These are phyloP conservation scores for Mycena alexandri DNA, from an alignment of 768 basidiomycete genomes.

Conservation along the genomic window DNA sequence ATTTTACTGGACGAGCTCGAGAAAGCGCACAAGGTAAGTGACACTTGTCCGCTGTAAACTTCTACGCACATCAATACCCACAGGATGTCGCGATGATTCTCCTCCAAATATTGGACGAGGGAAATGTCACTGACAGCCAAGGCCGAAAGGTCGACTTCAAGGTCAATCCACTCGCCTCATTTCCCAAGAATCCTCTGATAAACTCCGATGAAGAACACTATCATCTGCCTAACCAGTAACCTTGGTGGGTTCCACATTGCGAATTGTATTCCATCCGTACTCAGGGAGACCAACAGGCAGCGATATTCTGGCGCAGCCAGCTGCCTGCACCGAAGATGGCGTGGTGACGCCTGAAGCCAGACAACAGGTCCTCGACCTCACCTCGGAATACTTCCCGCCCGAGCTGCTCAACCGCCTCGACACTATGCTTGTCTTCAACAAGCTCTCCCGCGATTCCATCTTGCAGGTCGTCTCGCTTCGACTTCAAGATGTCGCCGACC, in stretches of 20 bases:
- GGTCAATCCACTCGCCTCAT: constrained; percentile 49
- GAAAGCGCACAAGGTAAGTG: constrained; percentile 86
- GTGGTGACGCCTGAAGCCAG: constrained; percentile 72
- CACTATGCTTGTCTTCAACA: constrained; percentile 91
- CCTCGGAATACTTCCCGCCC: constrained; percentile 87
- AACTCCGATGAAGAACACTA: constrained; percentile 73
- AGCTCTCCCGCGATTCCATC: constrained; percentile 80
- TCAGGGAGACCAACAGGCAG: constrained; percentile 51
- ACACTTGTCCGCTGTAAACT: not conserved
- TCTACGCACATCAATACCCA: not conserved
- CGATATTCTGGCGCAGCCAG: constrained; percentile 78
- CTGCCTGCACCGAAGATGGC: constrained; percentile 74
- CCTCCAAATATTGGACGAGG: constrained; percentile 92
- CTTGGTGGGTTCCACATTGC: constrained; percentile 61
- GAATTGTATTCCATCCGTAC: not conserved
- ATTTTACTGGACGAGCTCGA: constrained; percentile 90
- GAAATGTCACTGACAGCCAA: constrained; percentile 90
- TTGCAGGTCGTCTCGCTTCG: constrained; percentile 84
- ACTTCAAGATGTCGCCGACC: constrained; percentile 76
- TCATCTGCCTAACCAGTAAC: constrained; percentile 92
- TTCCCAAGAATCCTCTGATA: not conserved
- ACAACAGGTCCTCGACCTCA: constrained; percentile 78
- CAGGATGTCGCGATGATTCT: constrained; percentile 91
- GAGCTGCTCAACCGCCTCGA: constrained; percentile 93
- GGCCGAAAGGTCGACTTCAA: constrained; percentile 94